These are phyloP conservation scores for Wallacemonas sp. DNA, from an alignment of 208 protist genomes.

Conservation along the genomic window DNA sequence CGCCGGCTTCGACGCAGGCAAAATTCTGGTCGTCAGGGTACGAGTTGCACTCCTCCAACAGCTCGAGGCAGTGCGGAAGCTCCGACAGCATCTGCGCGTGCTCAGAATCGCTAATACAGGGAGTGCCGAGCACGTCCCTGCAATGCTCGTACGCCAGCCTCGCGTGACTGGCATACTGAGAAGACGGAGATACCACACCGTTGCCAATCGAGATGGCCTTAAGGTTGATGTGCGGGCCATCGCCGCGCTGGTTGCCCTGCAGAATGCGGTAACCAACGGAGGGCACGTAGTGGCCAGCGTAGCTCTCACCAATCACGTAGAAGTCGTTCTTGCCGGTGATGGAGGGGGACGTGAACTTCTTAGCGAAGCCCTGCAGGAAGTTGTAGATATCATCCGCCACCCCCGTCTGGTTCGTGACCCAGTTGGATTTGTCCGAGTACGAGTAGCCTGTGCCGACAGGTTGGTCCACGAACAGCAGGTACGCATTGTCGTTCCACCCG, in stretches of 20 bases:
- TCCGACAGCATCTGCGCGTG: conserved; percentile 50
- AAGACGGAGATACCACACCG: conserved; percentile 82
- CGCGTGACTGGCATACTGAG: conserved; percentile 71
- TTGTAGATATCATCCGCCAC: conserved; percentile 89
- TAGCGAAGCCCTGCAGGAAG: conserved; percentile 80
- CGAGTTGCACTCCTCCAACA: conserved; percentile 40
- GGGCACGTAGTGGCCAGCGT: conserved; percentile 83
- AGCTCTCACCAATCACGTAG: conserved; percentile 85
- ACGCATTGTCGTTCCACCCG: conserved; percentile 84
- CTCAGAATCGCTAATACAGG: conserved; percentile 38
- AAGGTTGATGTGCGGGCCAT: conserved; percentile 53
- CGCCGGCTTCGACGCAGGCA: conserved; percentile 41
- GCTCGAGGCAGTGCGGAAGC: conserved; percentile 48
- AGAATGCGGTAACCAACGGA: conserved; percentile 44
- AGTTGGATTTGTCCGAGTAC: conserved; percentile 55
- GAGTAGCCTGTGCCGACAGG: conserved; percentile 89
- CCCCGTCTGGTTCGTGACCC: conserved; percentile 61
- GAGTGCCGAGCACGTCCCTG: conserved; percentile 39
- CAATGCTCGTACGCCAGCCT: conserved; percentile 63
- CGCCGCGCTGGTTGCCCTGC: conserved; percentile 41
- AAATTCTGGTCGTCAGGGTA: not conserved
- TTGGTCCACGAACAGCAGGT: conserved; percentile 92
- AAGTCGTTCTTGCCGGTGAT: conserved; percentile 56
- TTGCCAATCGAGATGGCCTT: conserved; percentile 87
- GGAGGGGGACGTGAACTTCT: conserved; percentile 31